These are phyloP conservation scores for Beauveria pseudobassiana DNA, from an alignment of 2,329 filamentous ascomycete species.

Conservation along the genomic window DNA sequence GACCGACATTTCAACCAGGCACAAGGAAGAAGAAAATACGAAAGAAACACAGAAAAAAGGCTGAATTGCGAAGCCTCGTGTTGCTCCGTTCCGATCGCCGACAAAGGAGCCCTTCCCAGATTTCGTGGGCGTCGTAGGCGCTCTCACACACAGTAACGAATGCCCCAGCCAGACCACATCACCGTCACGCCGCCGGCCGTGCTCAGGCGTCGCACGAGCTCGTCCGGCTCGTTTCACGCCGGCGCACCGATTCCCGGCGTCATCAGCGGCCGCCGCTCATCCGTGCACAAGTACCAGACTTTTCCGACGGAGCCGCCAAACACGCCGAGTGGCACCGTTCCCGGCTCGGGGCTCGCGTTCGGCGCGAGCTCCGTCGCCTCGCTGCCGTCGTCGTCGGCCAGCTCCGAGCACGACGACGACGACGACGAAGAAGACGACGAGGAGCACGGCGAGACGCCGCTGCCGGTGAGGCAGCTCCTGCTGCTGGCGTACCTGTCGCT, in stretches of 20 bases:
- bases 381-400: conserved; percentile 11
- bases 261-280: conserved; percentile 26
- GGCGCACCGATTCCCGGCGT: conserved; percentile 40
- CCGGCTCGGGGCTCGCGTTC: conserved; percentile 20
- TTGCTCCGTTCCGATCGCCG: background rate
- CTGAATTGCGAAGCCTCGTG: background rate
- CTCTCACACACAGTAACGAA: background rate
- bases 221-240: conserved; percentile 44
- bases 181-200: conserved; percentile 5
- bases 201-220: conserved; percentile 16
- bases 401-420: conserved; percentile 18
- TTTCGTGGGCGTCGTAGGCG: background rate
- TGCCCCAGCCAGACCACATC: conserved; percentile 9
- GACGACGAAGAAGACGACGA: background rate
- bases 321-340: conserved; percentile 48
- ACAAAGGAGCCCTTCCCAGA: background rate
- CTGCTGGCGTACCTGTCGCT: conserved; percentile 84
- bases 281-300: conserved; percentile 64
- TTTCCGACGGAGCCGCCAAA: conserved; percentile 70
- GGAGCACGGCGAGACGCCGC: conserved; percentile 50
- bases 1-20: background rate
- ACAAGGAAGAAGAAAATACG: background rate
- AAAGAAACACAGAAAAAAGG: background rate
- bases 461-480: conserved; percentile 75
- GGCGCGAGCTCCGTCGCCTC: conserved; percentile 7